phyloP scores from a whole-genome alignment of 768 basidiomycete genomes.

The Rhodosporidiobolus odoratus region DNA sequence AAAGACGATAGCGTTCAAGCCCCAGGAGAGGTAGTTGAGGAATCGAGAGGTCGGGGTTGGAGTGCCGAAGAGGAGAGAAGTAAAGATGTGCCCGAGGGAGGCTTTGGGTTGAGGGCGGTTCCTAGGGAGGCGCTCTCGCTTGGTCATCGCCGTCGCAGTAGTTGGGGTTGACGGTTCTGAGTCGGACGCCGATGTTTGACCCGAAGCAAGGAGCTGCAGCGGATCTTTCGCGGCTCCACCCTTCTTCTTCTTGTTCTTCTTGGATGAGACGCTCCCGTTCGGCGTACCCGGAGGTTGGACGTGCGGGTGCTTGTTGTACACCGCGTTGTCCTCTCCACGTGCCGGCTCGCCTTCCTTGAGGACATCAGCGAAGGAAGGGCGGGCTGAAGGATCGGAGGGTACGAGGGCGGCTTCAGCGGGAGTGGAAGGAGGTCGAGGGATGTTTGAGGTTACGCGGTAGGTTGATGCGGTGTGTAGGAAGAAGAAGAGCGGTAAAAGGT shows the following conservation, averaged over 20 bases:
- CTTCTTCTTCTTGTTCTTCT: slow-evolving; percentile 24
- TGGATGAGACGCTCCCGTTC: not conserved
- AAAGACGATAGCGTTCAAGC: slow-evolving; percentile 51
- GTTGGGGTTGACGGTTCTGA: slow-evolving; percentile 4
- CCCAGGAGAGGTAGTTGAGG: slow-evolving; percentile 40
- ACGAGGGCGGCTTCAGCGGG: slow-evolving; percentile 30
- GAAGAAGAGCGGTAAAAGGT: slow-evolving; percentile 24
- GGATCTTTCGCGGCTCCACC: slow-evolving; percentile 4
- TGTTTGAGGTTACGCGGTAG: not conserved
- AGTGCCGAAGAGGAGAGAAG: slow-evolving; percentile 15
- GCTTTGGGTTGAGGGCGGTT: slow-evolving; percentile 24
- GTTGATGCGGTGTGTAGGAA: slow-evolving; percentile 7
- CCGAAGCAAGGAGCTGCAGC: not conserved
- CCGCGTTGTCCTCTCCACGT: slow-evolving; percentile 4
- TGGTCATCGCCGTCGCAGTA: not conserved
- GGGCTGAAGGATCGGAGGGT: slow-evolving; percentile 2
- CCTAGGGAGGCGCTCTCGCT: slow-evolving; percentile 17
- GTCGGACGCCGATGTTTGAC: not conserved
- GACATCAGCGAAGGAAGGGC: slow-evolving; percentile 30
- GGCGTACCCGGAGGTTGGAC: slow-evolving; percentile 7
- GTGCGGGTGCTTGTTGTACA: slow-evolving; percentile 23
- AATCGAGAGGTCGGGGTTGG: slow-evolving; percentile 16
- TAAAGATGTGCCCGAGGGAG: slow-evolving; percentile 4
- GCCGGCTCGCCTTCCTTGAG: slow-evolving; percentile 4
- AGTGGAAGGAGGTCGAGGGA: slow-evolving; percentile 13